Conservation (phyloP, 2,329 filamentous ascomycete species). For the Pseudopyricularia javanii region DNA sequence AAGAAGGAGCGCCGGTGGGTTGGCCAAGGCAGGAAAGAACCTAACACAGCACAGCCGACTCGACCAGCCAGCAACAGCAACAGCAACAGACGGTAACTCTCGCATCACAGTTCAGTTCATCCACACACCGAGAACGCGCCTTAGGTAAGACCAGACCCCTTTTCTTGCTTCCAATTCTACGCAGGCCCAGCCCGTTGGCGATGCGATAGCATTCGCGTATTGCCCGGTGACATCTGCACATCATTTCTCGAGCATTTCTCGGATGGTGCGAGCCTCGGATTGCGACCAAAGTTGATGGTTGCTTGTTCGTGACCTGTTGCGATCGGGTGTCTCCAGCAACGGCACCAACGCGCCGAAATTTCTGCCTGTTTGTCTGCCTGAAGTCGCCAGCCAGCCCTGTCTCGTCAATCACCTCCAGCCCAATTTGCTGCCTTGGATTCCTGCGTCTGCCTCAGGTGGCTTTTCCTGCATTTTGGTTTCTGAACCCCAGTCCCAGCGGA, state of each 20-base stretch:
- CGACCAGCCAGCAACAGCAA: neutral
- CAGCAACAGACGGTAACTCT: neutral
- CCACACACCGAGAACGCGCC: slow-evolving; percentile 9
- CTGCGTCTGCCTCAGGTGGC: too few species aligned
- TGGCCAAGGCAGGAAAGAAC: neutral
- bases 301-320: slow-evolving; percentile 1
- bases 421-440: too few species aligned
- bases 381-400: too few species aligned
- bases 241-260: slow-evolving; percentile 8
- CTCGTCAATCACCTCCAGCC: too few species aligned
- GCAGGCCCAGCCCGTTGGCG: slow-evolving; percentile 9
- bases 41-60: neutral
- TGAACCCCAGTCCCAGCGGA: too few species aligned
- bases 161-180: slow-evolving; percentile 14
- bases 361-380: too few species aligned
- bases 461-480: too few species aligned
- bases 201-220: slow-evolving; percentile 11
- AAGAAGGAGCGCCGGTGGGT: neutral
- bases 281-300: slow-evolving; percentile 7
- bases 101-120: slow-evolving; percentile 5
- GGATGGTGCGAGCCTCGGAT: slow-evolving; percentile 8
- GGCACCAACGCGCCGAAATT: too few species aligned
- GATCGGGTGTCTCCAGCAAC: too few species aligned
- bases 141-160: slow-evolving; percentile 20
- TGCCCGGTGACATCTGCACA: slow-evolving; percentile 15